A percentile compares a stretch with the other conserved stretches of the same genome.
These are phyloP conservation scores for Diphasiastrum complanatum DNA, from an alignment of 83 land plant genomes.

Conservation along the genomic window DNA sequence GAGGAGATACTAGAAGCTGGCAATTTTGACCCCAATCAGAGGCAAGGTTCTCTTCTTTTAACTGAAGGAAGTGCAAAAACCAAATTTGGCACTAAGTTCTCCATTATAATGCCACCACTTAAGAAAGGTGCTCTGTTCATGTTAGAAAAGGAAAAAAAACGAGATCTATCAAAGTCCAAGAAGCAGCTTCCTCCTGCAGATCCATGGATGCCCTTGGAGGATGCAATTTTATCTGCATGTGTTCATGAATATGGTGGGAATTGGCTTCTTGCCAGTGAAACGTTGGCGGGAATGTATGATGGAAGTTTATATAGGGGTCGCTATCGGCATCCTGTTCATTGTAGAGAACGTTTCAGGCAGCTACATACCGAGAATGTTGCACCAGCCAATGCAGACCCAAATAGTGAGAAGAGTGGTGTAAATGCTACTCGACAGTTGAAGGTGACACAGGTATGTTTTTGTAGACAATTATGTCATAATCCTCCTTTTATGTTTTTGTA, in stretches of 20 bases:
- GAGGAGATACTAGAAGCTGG: constrained; percentile 5
- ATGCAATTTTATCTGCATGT: constrained; percentile 82
- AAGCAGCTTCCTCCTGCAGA: constrained; percentile 66
- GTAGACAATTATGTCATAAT: neutral
- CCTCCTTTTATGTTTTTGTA: too few species aligned
- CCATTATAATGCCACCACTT: constrained; percentile 48
- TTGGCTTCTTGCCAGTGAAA: constrained; percentile 84
- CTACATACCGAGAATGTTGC: constrained; percentile 55
- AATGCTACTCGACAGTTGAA: constrained; percentile 49
- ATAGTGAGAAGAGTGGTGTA: constrained; percentile 48
- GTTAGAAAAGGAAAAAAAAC: constrained; percentile 77
- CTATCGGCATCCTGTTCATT: constrained; percentile 80
- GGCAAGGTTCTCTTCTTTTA: constrained; percentile 14
- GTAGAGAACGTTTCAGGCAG: constrained; percentile 89
- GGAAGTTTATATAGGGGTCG: constrained; percentile 84
- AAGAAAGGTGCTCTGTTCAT: constrained; percentile 67
- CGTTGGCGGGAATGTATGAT: constrained; percentile 59
- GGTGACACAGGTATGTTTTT: constrained; percentile 80
- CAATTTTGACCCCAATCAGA: neutral
- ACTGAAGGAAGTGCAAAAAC: constrained; percentile 29
- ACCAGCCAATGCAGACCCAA: constrained; percentile 34
- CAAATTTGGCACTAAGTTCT: constrained; percentile 57
- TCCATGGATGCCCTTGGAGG: constrained; percentile 76
- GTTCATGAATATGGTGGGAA: constrained; percentile 88
- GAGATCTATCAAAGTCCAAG: constrained; percentile 49